Evolutionary conservation across 1,139 yeast genomes (phyloP), one percentile per base, ranked within the genome.

Genomic region (Scheffersomyces lignicola): DNA sequence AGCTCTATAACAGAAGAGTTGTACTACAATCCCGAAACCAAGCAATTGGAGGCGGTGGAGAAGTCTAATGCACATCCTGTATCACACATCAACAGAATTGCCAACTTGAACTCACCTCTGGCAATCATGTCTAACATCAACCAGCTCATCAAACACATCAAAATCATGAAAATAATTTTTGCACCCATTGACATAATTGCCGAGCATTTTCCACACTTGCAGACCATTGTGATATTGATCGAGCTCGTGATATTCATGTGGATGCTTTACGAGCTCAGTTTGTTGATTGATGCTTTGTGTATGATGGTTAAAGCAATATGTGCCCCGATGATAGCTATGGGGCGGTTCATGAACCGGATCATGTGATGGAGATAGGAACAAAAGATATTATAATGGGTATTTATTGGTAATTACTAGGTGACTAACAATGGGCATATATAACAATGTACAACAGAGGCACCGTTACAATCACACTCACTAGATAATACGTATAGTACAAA

Each of bases 311-410:
- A 65, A 41, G 74, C 76, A 0, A 50, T 70, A 5, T 70, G 76
- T 56, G 73, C 75, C 2, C 76, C 76, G 4, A 65, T 70, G 68
- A 68, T 69, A 16, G 75, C 76, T 3, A 55, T 69, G 51, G 75
- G 76, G 3, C 44, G 68, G 37, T 60, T 69, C 40, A 65, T 69
- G 73, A 69, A 68, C 45, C 54, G 66, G 36, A 59, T 69, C 23
- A 62, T 68, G 59, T 59, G 20, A 26, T 10, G 7, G 10, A 6
- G 26, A 23, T 11, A 7, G 10, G 28, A 24, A 24, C 7, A 24
- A 18, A 5, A 24, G 7, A 24, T 7, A 24, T 23, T n/a, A n/a
- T n/a, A n/a, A n/a, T n/a, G n/a, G n/a, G n/a, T n/a, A n/a, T n/a
- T n/a, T n/a, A n/a, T n/a, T n/a, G n/a, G n/a, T n/a, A n/a, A n/a